A percentile compares a stretch with the other conserved stretches of the same genome.
These are phyloP conservation scores for Candida loeiensis DNA, from an alignment of 805 yeast species.

Conservation along the genomic window DNA sequence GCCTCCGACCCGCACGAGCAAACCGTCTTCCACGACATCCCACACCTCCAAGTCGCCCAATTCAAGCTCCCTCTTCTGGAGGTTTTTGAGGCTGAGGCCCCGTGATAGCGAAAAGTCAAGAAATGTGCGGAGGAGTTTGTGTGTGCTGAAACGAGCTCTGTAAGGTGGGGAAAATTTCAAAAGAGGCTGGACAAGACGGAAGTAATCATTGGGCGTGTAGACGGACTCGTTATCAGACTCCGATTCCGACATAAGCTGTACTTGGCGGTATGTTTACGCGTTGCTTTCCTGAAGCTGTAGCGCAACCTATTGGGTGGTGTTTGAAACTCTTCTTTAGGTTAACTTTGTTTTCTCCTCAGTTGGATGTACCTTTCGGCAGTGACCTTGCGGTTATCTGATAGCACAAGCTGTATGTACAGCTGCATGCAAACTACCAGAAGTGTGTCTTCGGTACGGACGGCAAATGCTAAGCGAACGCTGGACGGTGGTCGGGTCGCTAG, in stretches of 20 bases:
- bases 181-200: constrained; percentile 17
- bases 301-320: no score
- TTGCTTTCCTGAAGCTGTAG: no score
- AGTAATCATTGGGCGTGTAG: constrained; percentile 19
- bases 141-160: constrained; percentile 16
- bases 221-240: not conserved
- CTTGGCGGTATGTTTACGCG: no score
- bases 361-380: no score
- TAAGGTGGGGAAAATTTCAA: constrained; percentile 12
- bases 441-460: no score
- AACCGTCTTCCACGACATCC: not conserved
- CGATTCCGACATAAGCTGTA: not conserved
- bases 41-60: constrained; percentile 17
- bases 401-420: no score
- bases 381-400: no score
- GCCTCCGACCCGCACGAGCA: constrained; percentile 2
- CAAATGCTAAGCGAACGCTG: no score
- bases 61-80: constrained; percentile 24
- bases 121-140: constrained; percentile 22
- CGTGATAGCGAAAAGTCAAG: constrained; percentile 25
- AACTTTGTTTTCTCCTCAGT: no score
- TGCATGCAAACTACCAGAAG: no score
- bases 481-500: no score
- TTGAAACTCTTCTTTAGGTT: no score
- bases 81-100: constrained; percentile 17